Base-by-base conservation (phyloP, 192 early-diverging fungal species). In the Endogone sp. region DNA sequence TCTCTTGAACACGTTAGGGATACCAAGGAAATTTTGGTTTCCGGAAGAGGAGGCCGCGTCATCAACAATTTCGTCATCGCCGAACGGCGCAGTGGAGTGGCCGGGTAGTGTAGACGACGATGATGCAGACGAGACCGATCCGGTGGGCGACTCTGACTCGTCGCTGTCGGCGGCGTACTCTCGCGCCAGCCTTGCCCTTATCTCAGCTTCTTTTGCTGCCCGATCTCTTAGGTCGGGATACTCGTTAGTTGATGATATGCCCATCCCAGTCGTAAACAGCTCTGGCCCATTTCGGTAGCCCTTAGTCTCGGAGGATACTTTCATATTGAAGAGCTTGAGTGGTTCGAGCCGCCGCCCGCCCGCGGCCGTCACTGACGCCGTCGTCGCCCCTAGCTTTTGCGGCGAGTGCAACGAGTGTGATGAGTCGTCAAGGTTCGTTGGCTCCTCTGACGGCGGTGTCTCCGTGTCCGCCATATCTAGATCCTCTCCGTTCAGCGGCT, bases 311-410 rank as follows among this genome's bases (percentile, higher is more conserved):
- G 58, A 63, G 13, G 67, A 65, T 23, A 75, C 64, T 9, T 75
- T 69, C 73, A 75, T 75, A 2, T 56, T 27, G 37, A 75, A 75
- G 4, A 75, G 56, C 11, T 75, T 75, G 56, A 74, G 73, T n/a
- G 76, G 76, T 25, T 68, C 71, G 2, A 74, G 55, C 26, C 49
- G 31, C 3, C 61, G 69, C 28, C 72, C 76, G 1, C 71, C 72
- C n/a, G 72, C 76, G 26, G 72, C 67, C 4, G 71, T 73, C 10
- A 74, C 76, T 4, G 75, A 71, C 6, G 75, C 75, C 6, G 75
- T 70, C 13, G 71, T 77, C 29, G 66, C 65, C 11, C 71, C 63
- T 13, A 62, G 70, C 9, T 72, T 56, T 26, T 71, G 62, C 25
- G 8, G n/a, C 56, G 28, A 27, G 31, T 3, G 56, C 29, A 37